Evolutionary conservation across 257 asterid genomes (phyloP).

Genomic region (Ocimum tenuiflorum): DNA sequence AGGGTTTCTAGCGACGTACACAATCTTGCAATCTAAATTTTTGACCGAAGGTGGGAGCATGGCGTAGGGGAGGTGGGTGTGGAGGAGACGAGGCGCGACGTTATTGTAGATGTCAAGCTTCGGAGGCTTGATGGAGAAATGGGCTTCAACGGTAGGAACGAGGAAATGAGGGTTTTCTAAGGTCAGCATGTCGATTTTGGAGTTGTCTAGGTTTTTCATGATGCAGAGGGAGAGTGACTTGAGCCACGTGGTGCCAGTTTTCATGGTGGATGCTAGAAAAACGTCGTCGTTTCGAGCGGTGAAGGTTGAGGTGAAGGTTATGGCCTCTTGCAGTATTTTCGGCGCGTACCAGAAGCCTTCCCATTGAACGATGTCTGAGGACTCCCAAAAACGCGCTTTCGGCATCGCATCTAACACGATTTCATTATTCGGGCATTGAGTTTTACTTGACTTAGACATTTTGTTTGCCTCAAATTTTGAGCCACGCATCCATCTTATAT

Average conservation of each 20-base stretch:
- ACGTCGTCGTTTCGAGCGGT: constrained; percentile 11
- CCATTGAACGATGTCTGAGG: constrained; percentile 3
- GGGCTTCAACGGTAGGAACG: constrained; percentile 12
- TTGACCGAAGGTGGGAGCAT: constrained; percentile 3
- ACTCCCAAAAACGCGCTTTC: background rate
- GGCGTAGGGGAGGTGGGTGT: constrained; percentile 4
- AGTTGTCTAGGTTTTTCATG: background rate
- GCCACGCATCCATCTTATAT: too few relatives aligned
- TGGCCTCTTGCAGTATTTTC: background rate
- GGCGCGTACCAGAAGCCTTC: constrained; percentile 12
- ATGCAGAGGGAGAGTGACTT: constrained; percentile 11
- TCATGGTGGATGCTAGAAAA: constrained; percentile 8
- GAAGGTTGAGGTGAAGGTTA: background rate
- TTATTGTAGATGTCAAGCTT: constrained; percentile 1
- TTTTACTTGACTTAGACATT: too few relatives aligned
- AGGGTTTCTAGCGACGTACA: constrained; percentile 17
- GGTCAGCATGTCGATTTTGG: background rate
- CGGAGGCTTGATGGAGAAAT: background rate
- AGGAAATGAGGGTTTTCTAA: constrained; percentile 9
- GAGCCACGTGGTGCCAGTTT: constrained; percentile 15
- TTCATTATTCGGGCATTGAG: too few relatives aligned
- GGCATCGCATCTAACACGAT: background rate
- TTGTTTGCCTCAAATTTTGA: too few relatives aligned
- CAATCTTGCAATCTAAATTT: constrained; percentile 3
- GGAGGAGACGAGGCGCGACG: background rate